A percentile compares a stretch with the other conserved stretches of the same genome.
These are phyloP conservation scores for Entelexis paramagnoliae DNA, from an alignment of 1,139 yeast genomes.

Conservation along the genomic window DNA sequence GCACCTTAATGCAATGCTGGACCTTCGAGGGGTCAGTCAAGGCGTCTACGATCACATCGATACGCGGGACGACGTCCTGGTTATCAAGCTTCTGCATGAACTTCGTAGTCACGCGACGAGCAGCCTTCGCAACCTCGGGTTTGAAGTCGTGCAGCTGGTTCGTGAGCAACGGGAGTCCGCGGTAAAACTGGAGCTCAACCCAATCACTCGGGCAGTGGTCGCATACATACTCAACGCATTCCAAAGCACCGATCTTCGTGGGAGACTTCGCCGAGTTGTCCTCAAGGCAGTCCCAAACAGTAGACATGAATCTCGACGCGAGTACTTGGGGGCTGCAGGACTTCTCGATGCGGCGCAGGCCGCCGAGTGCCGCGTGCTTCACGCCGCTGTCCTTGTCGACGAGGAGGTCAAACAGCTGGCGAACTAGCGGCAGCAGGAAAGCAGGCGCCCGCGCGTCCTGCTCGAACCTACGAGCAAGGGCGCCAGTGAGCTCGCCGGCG, in stretches of 20 bases:
- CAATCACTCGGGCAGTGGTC: conserved; percentile 79
- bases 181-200: conserved; percentile 68
- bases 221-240: conserved; percentile 58
- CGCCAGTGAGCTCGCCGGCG: conserved; percentile 31
- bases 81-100: conserved; percentile 81
- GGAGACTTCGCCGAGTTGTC: conserved; percentile 89
- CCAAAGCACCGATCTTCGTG: conserved; percentile 71
- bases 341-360: conserved; percentile 55
- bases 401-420: conserved; percentile 49
- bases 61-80: conserved; percentile 80
- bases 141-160: conserved; percentile 91
- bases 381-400: conserved; percentile 85
- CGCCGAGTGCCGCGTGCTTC: conserved; percentile 56
- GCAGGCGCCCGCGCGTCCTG: conserved; percentile 60
- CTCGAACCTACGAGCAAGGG: conserved; percentile 13
- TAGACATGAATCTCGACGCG: conserved; percentile 56
- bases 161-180: conserved; percentile 72
- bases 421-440: conserved; percentile 49
- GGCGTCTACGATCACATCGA: conserved; percentile 75
- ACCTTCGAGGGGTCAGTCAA: conserved; percentile 83
- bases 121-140: conserved; percentile 87
- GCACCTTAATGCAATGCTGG: conserved; percentile 77
- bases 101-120: conserved; percentile 55
- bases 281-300: conserved; percentile 47
- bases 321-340: conserved; percentile 72